Percentiles rank a stretch among this genome's conserved stretches.
phyloP scores from a whole-genome alignment of 176 grass and related monocot genomes.

The Musa acuminata region DNA sequence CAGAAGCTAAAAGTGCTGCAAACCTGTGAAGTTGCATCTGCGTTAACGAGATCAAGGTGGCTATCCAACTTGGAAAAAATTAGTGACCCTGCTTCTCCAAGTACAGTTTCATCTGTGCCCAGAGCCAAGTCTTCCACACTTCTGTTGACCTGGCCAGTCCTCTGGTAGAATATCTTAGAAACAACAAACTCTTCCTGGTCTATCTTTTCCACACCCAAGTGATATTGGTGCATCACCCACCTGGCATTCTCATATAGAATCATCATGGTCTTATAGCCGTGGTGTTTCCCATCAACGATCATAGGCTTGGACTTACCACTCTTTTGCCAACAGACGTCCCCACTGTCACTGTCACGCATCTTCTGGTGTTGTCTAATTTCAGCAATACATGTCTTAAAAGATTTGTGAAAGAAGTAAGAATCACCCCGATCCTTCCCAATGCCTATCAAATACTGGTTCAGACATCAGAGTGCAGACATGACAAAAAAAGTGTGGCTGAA shows the following conservation, averaged over 20 bases:
- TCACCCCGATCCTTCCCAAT: slow-evolving; percentile 42
- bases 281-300: slow-evolving; percentile 35
- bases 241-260: slow-evolving; percentile 32
- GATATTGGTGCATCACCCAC: slow-evolving; percentile 66
- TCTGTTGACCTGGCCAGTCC: not conserved
- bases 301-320: slow-evolving; percentile 31
- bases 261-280: slow-evolving; percentile 57
- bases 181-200: slow-evolving; percentile 46
- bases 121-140: slow-evolving; percentile 6
- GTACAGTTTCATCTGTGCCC: not conserved
- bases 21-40: not conserved
- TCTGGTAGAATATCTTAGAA: slow-evolving; percentile 53
- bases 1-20: not conserved
- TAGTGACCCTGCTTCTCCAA: slow-evolving; percentile 20
- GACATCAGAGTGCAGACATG: not conserved
- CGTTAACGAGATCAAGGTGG: not conserved
- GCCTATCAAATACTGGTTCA: slow-evolving; percentile 37
- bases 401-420: slow-evolving; percentile 80
- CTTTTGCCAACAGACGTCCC: slow-evolving; percentile 43
- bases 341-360: not conserved
- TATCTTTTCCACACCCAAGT: slow-evolving; percentile 26
- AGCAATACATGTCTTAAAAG: slow-evolving; percentile 20
- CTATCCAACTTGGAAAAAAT: not conserved
- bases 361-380: slow-evolving; percentile 16
- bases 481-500: slow-evolving; percentile 7